phyloP scores from a whole-genome alignment of 345 rosid genomes.

The Mangifera indica region DNA sequence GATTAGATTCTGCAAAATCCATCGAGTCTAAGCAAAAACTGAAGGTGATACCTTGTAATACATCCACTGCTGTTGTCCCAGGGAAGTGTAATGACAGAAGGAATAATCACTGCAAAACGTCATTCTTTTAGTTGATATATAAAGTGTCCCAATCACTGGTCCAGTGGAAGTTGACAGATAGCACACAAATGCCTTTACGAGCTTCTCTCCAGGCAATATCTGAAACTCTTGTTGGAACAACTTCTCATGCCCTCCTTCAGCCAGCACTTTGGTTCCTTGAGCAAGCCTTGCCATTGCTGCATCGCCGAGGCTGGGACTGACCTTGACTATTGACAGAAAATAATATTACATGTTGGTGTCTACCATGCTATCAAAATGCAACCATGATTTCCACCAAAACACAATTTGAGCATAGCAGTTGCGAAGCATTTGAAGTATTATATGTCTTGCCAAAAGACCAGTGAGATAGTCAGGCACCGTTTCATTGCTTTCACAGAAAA shows the following conservation, averaged over 20 bases:
- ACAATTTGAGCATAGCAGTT: neutral
- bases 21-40: neutral
- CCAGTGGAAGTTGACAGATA: slow-evolving; percentile 71
- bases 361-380: neutral
- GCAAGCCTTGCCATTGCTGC: slow-evolving; percentile 83
- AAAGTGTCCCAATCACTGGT: slow-evolving; percentile 72
- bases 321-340: slow-evolving; percentile 49
- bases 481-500: neutral
- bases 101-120: slow-evolving; percentile 73
- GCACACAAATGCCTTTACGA: slow-evolving; percentile 67
- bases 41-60: slow-evolving; percentile 59
- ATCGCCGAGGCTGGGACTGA: slow-evolving; percentile 61
- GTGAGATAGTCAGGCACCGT: neutral
- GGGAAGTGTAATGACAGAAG: slow-evolving; percentile 42
- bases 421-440: neutral
- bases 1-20: neutral
- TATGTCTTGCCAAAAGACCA: neutral
- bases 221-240: slow-evolving; percentile 67
- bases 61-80: slow-evolving; percentile 53
- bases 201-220: slow-evolving; percentile 52
- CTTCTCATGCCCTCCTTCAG: slow-evolving; percentile 79
- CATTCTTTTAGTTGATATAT: slow-evolving; percentile 55
- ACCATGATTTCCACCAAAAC: neutral
- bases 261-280: slow-evolving; percentile 66
- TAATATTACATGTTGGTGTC: slow-evolving; percentile 8